Evolutionary conservation across 1,284 basidiomycete species (phyloP).

Genomic region (Fomitopsis betulina): DNA sequence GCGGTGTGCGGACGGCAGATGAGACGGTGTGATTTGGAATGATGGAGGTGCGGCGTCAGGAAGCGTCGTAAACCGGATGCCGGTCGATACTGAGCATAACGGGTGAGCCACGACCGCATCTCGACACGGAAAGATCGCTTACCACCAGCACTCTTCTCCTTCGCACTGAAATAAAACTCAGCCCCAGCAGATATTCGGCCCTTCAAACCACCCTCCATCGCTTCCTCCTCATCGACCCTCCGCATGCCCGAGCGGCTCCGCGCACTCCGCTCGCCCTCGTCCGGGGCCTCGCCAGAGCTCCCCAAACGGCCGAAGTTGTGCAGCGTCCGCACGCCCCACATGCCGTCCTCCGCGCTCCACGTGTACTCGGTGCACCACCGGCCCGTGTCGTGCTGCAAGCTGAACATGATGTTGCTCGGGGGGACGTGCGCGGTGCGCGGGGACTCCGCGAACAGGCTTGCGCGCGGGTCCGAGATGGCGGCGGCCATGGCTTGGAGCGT

Average conservation of each 20-base stretch:
- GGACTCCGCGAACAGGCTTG: conserved; percentile 40
- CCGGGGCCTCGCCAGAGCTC: conserved; percentile 26
- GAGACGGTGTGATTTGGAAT: conserved; percentile 41
- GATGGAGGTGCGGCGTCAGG: conserved; percentile 73
- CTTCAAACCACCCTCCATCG: conserved; percentile 83
- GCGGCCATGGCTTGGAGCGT: conserved; percentile 68
- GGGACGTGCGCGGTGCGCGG: conserved; percentile 28
- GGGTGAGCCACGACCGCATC: neutral
- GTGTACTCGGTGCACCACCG: conserved; percentile 93
- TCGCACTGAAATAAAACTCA: conserved; percentile 91
- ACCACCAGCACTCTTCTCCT: conserved; percentile 92
- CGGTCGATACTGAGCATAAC: conserved; percentile 76
- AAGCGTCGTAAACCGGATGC: conserved; percentile 87
- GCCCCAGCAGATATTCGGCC: conserved; percentile 91
- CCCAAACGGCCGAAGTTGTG: conserved; percentile 84
- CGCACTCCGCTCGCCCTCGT: conserved; percentile 24
- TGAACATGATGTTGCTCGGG: conserved; percentile 80
- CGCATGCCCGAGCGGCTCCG: conserved; percentile 37
- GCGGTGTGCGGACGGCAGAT: conserved; percentile 29
- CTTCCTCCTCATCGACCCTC: conserved; percentile 86
- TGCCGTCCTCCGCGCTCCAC: conserved; percentile 90
- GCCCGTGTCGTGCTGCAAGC: conserved; percentile 88
- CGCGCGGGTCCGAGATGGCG: conserved; percentile 70
- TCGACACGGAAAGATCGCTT: conserved; percentile 26
- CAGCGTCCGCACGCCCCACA: conserved; percentile 88